A percentile compares a stretch with the other conserved stretches of the same genome.
Conservation (phyloP, 2,329 filamentous ascomycete genomes). For the Ceratocystis variospora region DNA sequence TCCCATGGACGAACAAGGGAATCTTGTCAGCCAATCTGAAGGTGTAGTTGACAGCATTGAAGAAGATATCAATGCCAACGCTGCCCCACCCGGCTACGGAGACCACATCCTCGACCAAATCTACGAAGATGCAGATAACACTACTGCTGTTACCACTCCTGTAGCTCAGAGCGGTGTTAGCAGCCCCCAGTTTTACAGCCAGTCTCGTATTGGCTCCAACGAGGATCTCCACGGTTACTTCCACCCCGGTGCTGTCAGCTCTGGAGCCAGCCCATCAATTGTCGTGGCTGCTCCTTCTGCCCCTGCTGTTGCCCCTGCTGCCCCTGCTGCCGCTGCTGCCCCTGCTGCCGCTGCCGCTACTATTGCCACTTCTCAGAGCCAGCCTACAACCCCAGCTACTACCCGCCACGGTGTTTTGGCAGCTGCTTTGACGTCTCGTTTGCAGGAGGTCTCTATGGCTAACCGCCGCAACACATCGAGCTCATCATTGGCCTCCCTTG, state of each 20-base stretch:
- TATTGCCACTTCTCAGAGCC: not conserved
- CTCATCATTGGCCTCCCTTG: constrained; percentile 31
- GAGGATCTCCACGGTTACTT: constrained; percentile 54
- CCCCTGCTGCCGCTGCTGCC: not conserved
- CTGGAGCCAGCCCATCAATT: constrained; percentile 20
- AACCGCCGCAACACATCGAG: constrained; percentile 35
- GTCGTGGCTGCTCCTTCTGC: constrained; percentile 11
- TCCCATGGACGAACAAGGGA: constrained; percentile 74
- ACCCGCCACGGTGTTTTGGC: constrained; percentile 18
- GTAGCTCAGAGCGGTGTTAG: constrained; percentile 57
- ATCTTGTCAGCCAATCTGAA: constrained; percentile 49
- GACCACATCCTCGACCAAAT: constrained; percentile 80
- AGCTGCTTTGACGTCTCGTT: constrained; percentile 43
- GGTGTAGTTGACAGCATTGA: constrained; percentile 26
- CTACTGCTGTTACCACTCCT: constrained; percentile 66
- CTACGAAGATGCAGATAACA: constrained; percentile 68
- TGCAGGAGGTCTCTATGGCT: constrained; percentile 53
- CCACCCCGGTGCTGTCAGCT: constrained; percentile 32
- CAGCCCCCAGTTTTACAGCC: constrained; percentile 57
- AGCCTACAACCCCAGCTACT: constrained; percentile 12
- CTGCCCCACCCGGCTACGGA: constrained; percentile 85
- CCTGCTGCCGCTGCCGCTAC: not conserved
- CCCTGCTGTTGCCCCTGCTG: not conserved
- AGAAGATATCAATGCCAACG: constrained; percentile 38
- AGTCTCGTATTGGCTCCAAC: constrained; percentile 59